These are phyloP conservation scores for Clitopilus hobsonii DNA, from an alignment of 768 basidiomycete genomes.

Conservation along the genomic window DNA sequence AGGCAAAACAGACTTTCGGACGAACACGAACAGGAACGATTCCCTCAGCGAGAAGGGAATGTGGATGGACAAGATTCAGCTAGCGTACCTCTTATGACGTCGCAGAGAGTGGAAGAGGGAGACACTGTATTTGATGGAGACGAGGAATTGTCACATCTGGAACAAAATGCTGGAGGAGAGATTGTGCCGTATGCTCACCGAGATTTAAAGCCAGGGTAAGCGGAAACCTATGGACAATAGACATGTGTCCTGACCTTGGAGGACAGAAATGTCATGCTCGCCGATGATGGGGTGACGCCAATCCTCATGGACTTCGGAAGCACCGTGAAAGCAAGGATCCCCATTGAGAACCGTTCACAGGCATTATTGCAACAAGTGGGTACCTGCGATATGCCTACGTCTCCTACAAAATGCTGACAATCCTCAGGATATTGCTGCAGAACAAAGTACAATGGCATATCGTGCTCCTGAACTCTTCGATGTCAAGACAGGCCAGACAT, in stretches of 20 bases:
- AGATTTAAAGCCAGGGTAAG: conserved; percentile 94
- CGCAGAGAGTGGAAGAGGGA: conserved; percentile 41
- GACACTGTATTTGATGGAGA: conserved; percentile 79
- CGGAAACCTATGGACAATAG: conserved; percentile 7
- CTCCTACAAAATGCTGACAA: no score
- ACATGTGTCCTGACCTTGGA: background rate
- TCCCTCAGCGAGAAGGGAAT: conserved; percentile 75
- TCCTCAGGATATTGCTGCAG: conserved; percentile 86
- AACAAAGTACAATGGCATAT: conserved; percentile 98
- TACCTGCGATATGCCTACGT: conserved; percentile 4
- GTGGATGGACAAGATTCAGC: conserved; percentile 68
- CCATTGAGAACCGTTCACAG: conserved; percentile 76
- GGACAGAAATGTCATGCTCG: conserved; percentile 92
- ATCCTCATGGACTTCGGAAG: conserved; percentile 99
- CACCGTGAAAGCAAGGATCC: conserved; percentile 78
- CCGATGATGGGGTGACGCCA: conserved; percentile 81
- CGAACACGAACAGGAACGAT: conserved; percentile 64
- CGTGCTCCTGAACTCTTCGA: conserved; percentile 97
- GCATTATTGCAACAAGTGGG: conserved; percentile 85
- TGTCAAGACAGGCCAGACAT: conserved; percentile 80
- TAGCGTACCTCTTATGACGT: conserved; percentile 59
- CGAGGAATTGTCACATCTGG: conserved; percentile 52
- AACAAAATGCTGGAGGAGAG: conserved; percentile 41
- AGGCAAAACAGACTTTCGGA: conserved; percentile 29
- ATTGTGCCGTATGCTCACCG: conserved; percentile 91